Percentiles rank a stretch among this genome's conserved stretches.
Conservation (phyloP, 2,329 filamentous ascomycete species). For the Parastagonospora nodorum region DNA sequence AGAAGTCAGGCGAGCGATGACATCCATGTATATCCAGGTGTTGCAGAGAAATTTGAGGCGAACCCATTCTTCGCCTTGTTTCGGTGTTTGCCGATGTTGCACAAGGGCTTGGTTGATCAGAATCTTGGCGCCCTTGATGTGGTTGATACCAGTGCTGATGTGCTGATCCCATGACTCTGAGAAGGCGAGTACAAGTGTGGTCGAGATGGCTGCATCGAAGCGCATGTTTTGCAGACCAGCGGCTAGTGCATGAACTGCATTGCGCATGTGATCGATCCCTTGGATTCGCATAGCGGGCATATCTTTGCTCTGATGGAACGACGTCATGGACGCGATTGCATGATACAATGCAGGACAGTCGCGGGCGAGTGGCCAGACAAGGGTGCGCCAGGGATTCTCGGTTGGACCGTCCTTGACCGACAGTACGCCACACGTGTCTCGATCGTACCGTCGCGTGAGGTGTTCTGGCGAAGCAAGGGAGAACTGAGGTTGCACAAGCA, state of each 20-base stretch:
- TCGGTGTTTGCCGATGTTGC: conserved; percentile 50
- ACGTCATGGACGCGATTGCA: conserved; percentile 70
- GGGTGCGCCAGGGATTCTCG: conserved; percentile 73
- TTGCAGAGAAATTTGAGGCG: conserved; percentile 71
- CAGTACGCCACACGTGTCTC: conserved; percentile 70
- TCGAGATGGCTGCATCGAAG: conserved; percentile 69
- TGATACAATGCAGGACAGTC: conserved; percentile 69
- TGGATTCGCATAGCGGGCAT: conserved; percentile 62
- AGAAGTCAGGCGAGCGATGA: conserved; percentile 70
- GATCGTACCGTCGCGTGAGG: conserved; percentile 67
- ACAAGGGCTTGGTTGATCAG: conserved; percentile 65
- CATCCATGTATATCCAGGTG: conserved; percentile 75
- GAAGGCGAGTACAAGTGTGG: conserved; percentile 71
- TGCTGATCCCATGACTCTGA: conserved; percentile 74
- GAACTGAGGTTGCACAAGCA: conserved; percentile 55
- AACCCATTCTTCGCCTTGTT: conserved; percentile 49
- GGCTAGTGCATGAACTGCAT: conserved; percentile 64
- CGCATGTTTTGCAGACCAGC: conserved; percentile 67
- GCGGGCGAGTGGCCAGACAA: conserved; percentile 71
- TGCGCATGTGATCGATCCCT: conserved; percentile 72
- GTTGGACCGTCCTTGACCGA: conserved; percentile 71
- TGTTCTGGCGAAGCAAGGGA: conserved; percentile 62
- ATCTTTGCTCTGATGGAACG: conserved; percentile 68
- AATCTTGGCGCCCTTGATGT: conserved; percentile 69
- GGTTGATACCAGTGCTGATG: conserved; percentile 70